Evolutionary conservation across 2,329 filamentous ascomycete species (phyloP).

Genomic region (Coleophoma cylindrospora): DNA sequence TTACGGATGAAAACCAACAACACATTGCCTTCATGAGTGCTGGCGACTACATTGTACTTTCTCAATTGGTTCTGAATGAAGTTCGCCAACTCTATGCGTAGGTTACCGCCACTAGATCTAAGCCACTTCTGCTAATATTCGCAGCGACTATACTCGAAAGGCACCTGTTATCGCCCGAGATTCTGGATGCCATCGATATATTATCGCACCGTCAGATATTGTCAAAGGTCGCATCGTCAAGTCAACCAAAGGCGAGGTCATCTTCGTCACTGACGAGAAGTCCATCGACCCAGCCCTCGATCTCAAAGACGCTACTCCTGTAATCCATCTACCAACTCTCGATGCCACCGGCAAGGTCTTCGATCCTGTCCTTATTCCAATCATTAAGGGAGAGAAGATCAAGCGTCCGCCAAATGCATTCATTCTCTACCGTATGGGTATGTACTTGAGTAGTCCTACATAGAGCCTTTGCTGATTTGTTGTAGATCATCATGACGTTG

Average conservation of each 20-base stretch:
- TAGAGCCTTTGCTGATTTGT: neutral
- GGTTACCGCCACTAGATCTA: neutral
- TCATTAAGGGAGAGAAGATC: neutral
- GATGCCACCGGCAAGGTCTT: neutral
- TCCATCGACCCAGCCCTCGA: neutral
- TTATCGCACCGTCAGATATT: neutral
- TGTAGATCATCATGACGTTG: neutral
- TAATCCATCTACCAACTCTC: neutral
- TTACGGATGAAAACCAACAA: neutral
- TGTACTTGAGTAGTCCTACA: neutral
- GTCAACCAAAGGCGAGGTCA: neutral
- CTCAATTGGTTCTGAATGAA: neutral
- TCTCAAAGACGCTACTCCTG: neutral
- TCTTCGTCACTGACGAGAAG: neutral
- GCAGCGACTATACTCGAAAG: neutral
- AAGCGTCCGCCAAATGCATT: neutral
- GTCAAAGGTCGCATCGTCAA: neutral
- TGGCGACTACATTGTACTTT: neutral
- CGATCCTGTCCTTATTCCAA: neutral
- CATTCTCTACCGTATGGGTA: neutral
- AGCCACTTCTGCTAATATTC: no score
- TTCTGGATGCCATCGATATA: neutral
- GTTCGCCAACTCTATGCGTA: neutral
- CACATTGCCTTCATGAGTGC: neutral
- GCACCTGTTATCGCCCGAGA: neutral